These are phyloP conservation scores for Prunus fruticosa DNA, from an alignment of 306 rosid genomes.

Conservation along the genomic window DNA sequence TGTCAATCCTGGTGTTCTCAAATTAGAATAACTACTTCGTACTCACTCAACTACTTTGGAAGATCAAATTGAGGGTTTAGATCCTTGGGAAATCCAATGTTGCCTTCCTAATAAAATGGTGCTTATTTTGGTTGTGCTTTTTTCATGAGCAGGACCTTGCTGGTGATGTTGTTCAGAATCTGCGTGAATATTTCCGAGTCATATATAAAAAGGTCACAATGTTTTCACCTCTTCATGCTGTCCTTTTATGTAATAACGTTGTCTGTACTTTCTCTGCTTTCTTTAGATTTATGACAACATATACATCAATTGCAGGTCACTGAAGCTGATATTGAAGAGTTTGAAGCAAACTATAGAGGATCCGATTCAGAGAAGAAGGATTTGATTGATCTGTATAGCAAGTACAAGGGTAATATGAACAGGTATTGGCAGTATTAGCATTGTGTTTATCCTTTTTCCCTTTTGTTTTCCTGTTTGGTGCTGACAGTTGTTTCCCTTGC, in stretches of 20 bases:
- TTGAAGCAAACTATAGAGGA: slow-evolving; percentile 83
- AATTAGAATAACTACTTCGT: not conserved
- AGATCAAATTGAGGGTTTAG: not conserved
- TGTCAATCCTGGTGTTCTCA: not conserved
- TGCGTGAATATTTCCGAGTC: slow-evolving; percentile 55
- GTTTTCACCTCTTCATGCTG: not conserved
- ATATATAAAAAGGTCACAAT: slow-evolving; percentile 64
- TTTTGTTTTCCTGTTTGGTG: slow-evolving; percentile 19
- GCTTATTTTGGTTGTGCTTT: slow-evolving; percentile 11
- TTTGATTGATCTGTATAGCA: slow-evolving; percentile 57
- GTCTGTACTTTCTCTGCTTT: not conserved
- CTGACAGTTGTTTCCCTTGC: slow-evolving; percentile 20
- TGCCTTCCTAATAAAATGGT: not conserved
- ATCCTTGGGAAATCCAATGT: not conserved
- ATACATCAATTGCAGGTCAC: slow-evolving; percentile 51
- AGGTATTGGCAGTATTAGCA: slow-evolving; percentile 51
- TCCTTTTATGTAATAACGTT: slow-evolving; percentile 1
- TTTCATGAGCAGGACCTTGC: slow-evolving; percentile 69
- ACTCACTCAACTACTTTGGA: not conserved
- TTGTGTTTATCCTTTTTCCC: not conserved
- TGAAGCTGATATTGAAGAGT: slow-evolving; percentile 82
- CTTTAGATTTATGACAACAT: not conserved
- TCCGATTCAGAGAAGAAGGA: slow-evolving; percentile 83
- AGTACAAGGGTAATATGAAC: slow-evolving; percentile 80
- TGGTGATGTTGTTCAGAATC: slow-evolving; percentile 65